These are phyloP conservation scores for Eucommia ulmoides DNA, from an alignment of 257 asterid species.

Conservation along the genomic window DNA sequence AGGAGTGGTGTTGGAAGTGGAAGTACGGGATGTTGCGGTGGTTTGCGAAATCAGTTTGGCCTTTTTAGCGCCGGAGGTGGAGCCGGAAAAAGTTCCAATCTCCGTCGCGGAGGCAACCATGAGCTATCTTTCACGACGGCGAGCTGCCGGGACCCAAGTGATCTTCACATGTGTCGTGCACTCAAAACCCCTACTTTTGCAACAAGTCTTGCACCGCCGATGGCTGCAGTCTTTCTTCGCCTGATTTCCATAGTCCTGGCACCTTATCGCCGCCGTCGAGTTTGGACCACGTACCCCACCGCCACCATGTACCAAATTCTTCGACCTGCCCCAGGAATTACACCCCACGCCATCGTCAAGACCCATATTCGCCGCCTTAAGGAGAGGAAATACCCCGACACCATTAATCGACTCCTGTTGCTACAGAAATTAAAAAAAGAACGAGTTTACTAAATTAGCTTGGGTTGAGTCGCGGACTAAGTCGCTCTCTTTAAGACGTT, in stretches of 20 bases:
- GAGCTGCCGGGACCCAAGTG: no score
- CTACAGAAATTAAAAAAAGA: no score
- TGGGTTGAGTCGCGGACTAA: no score
- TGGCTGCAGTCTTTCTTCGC: no score
- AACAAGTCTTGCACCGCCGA: conserved; percentile 49
- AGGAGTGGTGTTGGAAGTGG: conserved; percentile 60
- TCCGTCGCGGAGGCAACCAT: conserved; percentile 18
- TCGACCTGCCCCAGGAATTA: conserved; percentile 3
- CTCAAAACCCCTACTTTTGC: conserved; percentile 48
- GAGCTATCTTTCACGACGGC: conserved; percentile 69
- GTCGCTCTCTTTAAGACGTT: no score
- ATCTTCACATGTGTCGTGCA: conserved; percentile 52
- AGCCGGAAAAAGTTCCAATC: conserved; percentile 45
- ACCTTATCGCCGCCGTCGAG: no score
- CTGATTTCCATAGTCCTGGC: no score
- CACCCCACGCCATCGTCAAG: conserved; percentile 7
- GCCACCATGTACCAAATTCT: conserved; percentile 17
- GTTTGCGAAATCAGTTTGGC: no score
- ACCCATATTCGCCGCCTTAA: conserved; percentile 21
- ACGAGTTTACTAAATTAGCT: no score
- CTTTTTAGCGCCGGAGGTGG: conserved; percentile 52
- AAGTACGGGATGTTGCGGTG: conserved; percentile 55
- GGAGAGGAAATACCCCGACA: conserved; percentile 42
- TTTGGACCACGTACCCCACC: no score
- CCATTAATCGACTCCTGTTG: conserved; percentile 28